phyloP scores from a whole-genome alignment of 2,329 filamentous ascomycete species.

The Daldinia eschscholtzii region DNA sequence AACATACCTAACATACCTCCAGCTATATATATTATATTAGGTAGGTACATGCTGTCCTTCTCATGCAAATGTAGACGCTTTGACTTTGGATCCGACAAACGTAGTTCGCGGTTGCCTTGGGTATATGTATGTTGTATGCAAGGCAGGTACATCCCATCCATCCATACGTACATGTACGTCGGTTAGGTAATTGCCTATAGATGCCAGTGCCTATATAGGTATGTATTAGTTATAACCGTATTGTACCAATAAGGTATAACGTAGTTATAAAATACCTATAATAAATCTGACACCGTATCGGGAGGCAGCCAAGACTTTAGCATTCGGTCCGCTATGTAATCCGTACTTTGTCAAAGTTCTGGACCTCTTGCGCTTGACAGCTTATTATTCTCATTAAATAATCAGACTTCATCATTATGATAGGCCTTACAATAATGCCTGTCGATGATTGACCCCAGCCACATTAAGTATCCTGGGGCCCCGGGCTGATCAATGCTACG shows the following conservation, averaged over 20 bases:
- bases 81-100: constrained; percentile 5
- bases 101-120: background rate
- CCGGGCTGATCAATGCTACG: constrained; percentile 22
- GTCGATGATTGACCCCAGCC: background rate
- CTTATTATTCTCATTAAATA: background rate
- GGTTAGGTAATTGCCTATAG: too few species aligned
- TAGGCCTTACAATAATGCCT: background rate
- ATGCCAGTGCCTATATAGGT: too few species aligned
- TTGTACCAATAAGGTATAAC: background rate
- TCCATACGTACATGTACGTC: too few species aligned
- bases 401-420: background rate
- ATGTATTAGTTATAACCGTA: background rate
- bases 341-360: too few species aligned
- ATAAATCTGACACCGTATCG: background rate
- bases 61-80: background rate
- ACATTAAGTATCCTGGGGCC: constrained; percentile 6
- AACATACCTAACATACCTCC: too few species aligned
- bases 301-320: background rate
- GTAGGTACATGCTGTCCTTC: background rate
- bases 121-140: background rate
- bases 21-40: too few species aligned
- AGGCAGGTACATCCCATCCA: background rate
- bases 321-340: background rate
- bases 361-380: background rate
- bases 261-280: too few species aligned